Evolutionary conservation across 1,284 basidiomycete genomes (phyloP), one percentile per base, ranked within the genome.

Genomic region (Somion occarium): DNA sequence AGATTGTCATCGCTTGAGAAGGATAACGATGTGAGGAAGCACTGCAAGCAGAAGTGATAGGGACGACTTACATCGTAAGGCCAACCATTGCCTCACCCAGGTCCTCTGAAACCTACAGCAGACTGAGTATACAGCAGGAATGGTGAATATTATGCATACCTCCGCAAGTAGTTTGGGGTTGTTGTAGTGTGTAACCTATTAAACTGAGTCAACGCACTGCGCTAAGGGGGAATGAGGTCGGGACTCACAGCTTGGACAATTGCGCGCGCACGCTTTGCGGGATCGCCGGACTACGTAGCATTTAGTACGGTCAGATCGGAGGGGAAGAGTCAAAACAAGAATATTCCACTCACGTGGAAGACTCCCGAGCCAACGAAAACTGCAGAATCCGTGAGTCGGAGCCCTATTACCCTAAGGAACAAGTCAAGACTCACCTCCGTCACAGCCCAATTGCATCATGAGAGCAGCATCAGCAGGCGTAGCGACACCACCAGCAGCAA

Each of bases 401-500:
- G 54, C 23, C 30, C 18, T 12, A 25, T 42, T 37, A 57, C 54
- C 52, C 2, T 44, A 41, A 7, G 42, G 18, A 27, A 48, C 46
- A 48, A n/a, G 44, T n/a, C 5, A 44, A 39, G 38, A 72, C 79
- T 58, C 62, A 92, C 91, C 92, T 77, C 97, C 96, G 67, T 99
- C 96, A 68, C 93, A 95, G 46, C 96, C 95, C 37, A 99, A 82
- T 68, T 98, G 95, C 96, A 99, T 99, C 96, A 99, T 98, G 58
- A 99, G 73, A 2, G 97, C 97, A 20, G 96, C 97, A 69, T 99
- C 96, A 57, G 94, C 89, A 45, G 96, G 96, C 3, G 96, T 98
- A 46, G 97, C 95, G 53, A 99, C 84, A 58, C 96, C 96, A 55
- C 96, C 96, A 46, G 96, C 94, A n/a, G 92, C 93, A 67, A 94